Base-by-base conservation (phyloP, 164 flowering plant species). In the Vitis rupestris region DNA sequence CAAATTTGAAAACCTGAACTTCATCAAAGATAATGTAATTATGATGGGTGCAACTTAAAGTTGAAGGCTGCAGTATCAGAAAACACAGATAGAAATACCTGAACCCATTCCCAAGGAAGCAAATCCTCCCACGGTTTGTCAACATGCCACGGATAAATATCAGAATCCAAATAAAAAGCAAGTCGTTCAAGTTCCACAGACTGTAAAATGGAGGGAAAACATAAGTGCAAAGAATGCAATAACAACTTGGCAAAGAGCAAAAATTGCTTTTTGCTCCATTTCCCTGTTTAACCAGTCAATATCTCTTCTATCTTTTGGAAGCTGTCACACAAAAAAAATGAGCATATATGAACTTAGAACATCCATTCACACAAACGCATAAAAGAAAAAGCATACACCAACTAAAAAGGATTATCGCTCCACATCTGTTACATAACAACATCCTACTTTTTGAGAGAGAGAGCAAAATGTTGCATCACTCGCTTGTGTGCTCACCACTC, bases 91-190 rank as follows among this genome's bases (percentile, higher is more conserved):
- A 5, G 15, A 61, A 52, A 66, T 79, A 96, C 99, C 90, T 90
- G 86, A 71, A 76, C 84, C 99, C 99, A 96, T 68, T 93, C 98
- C n/a, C 84, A 76, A 53, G 99, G 99, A 75, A 79, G 87, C 79
- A 96, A 80, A 74, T 86, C 88, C 82, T 85, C 88, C 99, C 99
- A 96, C 65, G 87, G 83, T 83, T 84, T 93, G 59, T 75, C 82
- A 68, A 87, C 63, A 59, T 72, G 66, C 99, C 98, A 96, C 29
- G 97, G 97, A 63, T 47, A 31, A 67, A 84, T 80, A 85, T 92
- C 94, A 78, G 97, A 90, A 84, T 96, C 98, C 64, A 96, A 78
- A 83, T 96, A 96, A 54, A 92, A 30, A 65, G 99, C 92, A 76
- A 96, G 79, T 10, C 83, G 81, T 67, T 89, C 93, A 67, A 96